Conservation (phyloP, 2,329 filamentous ascomycete genomes). For the Amauroascus niger region DNA sequence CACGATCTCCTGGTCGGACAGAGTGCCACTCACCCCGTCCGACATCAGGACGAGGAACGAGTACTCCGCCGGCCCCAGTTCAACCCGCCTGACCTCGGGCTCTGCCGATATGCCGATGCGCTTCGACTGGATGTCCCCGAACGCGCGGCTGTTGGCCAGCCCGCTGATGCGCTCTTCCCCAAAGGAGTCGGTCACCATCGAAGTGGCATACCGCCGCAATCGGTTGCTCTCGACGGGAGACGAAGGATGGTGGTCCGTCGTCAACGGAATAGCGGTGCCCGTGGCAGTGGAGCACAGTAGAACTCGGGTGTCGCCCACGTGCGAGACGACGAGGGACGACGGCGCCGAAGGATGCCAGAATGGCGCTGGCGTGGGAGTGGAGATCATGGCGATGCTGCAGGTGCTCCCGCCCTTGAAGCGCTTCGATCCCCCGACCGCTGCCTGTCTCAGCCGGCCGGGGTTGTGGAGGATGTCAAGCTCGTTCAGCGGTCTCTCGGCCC, state of each 20-base stretch:
- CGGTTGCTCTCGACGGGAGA: slow-evolving; percentile 72
- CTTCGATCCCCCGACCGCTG: slow-evolving; percentile 58
- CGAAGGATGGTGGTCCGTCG: slow-evolving; percentile 87
- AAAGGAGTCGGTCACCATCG: slow-evolving; percentile 90
- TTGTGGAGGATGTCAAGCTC: slow-evolving; percentile 70
- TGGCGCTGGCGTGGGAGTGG: slow-evolving; percentile 78
- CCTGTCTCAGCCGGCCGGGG: slow-evolving; percentile 39
- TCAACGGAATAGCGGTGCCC: slow-evolving; percentile 69
- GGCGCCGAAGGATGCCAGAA: slow-evolving; percentile 91
- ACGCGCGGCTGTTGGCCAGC: slow-evolving; percentile 84
- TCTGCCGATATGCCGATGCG: slow-evolving; percentile 90
- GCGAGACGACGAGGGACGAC: slow-evolving; percentile 73
- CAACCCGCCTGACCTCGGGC: slow-evolving; percentile 71
- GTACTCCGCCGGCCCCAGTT: slow-evolving; percentile 74
- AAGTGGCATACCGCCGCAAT: slow-evolving; percentile 73
- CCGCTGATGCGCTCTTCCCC: slow-evolving; percentile 93
- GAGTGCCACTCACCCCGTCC: slow-evolving; percentile 77
- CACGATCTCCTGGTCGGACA: slow-evolving; percentile 89
- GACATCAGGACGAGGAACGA: slow-evolving; percentile 80
- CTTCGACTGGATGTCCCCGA: slow-evolving; percentile 87
- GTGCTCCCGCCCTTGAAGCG: slow-evolving; percentile 93
- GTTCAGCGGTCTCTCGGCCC: slow-evolving; percentile 70
- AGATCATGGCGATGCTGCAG: slow-evolving; percentile 79
- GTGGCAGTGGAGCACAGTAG: slow-evolving; percentile 79
- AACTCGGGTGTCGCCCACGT: slow-evolving; percentile 88